phyloP scores from a whole-genome alignment of 75 land plant species.

The Sequoiadendron giganteum region DNA sequence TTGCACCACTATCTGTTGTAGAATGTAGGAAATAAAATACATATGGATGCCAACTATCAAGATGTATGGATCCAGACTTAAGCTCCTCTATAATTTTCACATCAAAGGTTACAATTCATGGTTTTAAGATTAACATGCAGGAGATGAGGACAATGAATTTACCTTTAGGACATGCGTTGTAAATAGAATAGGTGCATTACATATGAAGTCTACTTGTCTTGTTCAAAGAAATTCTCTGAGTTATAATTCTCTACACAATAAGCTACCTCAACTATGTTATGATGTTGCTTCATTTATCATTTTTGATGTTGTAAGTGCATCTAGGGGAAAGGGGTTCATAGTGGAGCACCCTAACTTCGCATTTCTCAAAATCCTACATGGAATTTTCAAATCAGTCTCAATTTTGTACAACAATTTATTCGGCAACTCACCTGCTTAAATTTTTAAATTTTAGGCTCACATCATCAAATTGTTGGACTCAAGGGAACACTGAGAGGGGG shows the following conservation, averaged over 20 bases:
- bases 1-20: neutral
- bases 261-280: neutral
- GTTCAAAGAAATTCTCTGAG: neutral
- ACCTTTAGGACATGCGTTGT: neutral
- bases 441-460: too few species aligned
- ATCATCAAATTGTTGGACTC: too few species aligned
- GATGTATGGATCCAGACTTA: slow-evolving; percentile 1
- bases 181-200: slow-evolving; percentile 3
- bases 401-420: too few species aligned
- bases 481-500: too few species aligned
- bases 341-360: too few species aligned
- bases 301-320: neutral
- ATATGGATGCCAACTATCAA: neutral
- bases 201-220: neutral
- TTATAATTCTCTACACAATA: neutral
- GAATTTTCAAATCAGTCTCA: too few species aligned
- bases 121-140: neutral
- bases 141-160: neutral
- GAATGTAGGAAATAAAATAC: neutral
- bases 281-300: neutral
- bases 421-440: too few species aligned
- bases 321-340: too few species aligned
- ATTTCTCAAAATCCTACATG: too few species aligned
- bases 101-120: neutral
- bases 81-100: neutral